Evolutionary conservation across 1,284 basidiomycete genomes (phyloP).

Genomic region (Vanrija pseudolonga): DNA sequence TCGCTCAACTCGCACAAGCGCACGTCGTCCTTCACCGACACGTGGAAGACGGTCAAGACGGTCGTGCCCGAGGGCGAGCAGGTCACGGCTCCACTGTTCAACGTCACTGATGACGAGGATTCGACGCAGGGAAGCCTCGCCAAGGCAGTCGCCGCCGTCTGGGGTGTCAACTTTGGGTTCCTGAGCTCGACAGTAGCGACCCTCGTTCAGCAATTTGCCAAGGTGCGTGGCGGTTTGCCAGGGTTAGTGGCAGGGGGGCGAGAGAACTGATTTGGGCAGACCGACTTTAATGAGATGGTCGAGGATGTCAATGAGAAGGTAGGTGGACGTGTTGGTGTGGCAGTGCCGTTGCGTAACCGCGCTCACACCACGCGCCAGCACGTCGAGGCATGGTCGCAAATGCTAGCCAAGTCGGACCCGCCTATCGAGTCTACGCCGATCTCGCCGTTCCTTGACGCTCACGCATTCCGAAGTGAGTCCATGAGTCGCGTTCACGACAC

Average conservation of each 20-base stretch:
- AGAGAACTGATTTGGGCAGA: not conserved
- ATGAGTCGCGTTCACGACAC: constrained; percentile 20
- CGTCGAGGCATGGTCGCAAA: constrained; percentile 76
- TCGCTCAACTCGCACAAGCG: constrained; percentile 11
- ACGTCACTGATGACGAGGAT: constrained; percentile 76
- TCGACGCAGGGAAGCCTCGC: constrained; percentile 73
- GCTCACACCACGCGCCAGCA: constrained; percentile 53
- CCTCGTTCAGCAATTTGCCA: constrained; percentile 44
- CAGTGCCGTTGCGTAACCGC: not conserved
- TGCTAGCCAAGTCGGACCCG: constrained; percentile 69
- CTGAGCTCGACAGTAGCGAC: constrained; percentile 69
- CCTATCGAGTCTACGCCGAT: constrained; percentile 71
- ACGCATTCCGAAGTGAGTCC: constrained; percentile 50
- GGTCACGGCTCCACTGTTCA: constrained; percentile 72
- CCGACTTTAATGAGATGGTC: constrained; percentile 58
- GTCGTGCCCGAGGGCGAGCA: constrained; percentile 57
- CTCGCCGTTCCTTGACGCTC: constrained; percentile 76
- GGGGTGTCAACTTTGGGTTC: constrained; percentile 81
- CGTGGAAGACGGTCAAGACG: constrained; percentile 33
- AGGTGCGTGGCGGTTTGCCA: constrained; percentile 13
- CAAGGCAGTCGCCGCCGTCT: constrained; percentile 65
- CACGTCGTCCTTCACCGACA: constrained; percentile 24
- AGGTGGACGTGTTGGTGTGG: constrained; percentile 8
- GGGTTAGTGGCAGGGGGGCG: not conserved
- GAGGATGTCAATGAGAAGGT: constrained; percentile 80